Evolutionary conservation across 805 yeast species (phyloP).

Genomic region (Pichia phayaonensis): DNA sequence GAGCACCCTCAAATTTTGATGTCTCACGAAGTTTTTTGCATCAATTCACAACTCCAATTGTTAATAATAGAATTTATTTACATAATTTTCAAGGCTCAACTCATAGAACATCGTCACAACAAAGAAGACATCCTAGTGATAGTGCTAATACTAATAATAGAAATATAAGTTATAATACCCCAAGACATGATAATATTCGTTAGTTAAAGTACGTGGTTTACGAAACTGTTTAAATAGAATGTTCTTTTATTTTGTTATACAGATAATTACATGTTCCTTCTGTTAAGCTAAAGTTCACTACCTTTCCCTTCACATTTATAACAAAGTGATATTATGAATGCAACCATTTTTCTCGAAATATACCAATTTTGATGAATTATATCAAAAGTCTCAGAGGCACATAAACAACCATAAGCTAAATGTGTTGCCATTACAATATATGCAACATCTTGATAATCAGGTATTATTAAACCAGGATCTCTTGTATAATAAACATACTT

Average conservation of each 20-base stretch:
- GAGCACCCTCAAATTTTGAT: background rate
- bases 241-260: background rate
- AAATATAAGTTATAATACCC: conserved; percentile 5
- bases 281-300: background rate
- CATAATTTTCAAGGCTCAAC: conserved; percentile 5
- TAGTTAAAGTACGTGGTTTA: background rate
- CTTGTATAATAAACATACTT: conserved; percentile 22
- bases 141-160: background rate
- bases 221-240: background rate
- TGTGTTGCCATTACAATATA: conserved; percentile 27
- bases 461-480: conserved; percentile 23
- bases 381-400: conserved; percentile 19
- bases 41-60: conserved; percentile 11
- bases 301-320: conserved; percentile 11
- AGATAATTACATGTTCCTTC: background rate
- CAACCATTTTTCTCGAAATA: conserved; percentile 23
- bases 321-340: conserved; percentile 20
- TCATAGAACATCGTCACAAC: conserved; percentile 6
- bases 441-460: conserved; percentile 24
- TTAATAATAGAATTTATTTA: conserved; percentile 6
- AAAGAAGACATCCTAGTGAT: conserved; percentile 1
- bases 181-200: conserved; percentile 9
- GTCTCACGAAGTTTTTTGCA: conserved; percentile 1
- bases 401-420: conserved; percentile 18
- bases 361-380: conserved; percentile 25